Evolutionary conservation across 2,329 filamentous ascomycete genomes (phyloP).

Genomic region (Colletotrichum euphorbiae): DNA sequence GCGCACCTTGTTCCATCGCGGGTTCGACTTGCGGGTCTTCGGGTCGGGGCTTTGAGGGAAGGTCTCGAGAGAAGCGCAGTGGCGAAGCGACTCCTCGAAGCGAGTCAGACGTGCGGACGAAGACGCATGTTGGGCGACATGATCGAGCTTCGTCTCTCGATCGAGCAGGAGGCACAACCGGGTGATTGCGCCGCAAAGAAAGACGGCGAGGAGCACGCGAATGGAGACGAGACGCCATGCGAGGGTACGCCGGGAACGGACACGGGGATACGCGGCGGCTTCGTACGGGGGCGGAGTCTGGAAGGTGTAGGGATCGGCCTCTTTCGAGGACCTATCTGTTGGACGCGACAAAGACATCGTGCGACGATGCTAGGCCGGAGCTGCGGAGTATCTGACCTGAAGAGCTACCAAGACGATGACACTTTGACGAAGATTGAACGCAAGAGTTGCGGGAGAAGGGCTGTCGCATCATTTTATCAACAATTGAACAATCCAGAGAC

Average conservation of each 20-base stretch:
- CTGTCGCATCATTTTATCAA: conserved; percentile 27
- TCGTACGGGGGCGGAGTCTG: conserved; percentile 37
- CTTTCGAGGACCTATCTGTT: conserved; percentile 13
- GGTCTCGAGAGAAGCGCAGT: conserved; percentile 33
- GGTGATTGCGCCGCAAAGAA: conserved; percentile 17
- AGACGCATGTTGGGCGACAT: conserved; percentile 24
- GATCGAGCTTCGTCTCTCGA: conserved; percentile 24
- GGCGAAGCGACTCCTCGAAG: conserved; percentile 33
- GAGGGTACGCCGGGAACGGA: conserved; percentile 27
- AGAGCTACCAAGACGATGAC: too few species aligned
- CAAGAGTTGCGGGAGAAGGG: not conserved
- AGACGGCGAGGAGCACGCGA: conserved; percentile 22
- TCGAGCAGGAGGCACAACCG: conserved; percentile 35
- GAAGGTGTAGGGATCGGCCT: conserved; percentile 21
- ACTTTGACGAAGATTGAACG: too few species aligned
- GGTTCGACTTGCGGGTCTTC: conserved; percentile 45
- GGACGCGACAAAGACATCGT: conserved; percentile 15
- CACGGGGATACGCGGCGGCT: conserved; percentile 33
- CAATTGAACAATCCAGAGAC: not conserved
- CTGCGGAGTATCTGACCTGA: not conserved
- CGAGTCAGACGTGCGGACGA: conserved; percentile 23
- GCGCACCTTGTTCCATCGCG: conserved; percentile 53
- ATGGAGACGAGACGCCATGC: conserved; percentile 20
- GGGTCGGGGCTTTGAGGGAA: conserved; percentile 34
- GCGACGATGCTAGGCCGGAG: conserved; percentile 9